These are phyloP conservation scores for Geranomyces michiganensis DNA, from an alignment of 192 early-diverging fungal genomes.

Conservation along the genomic window DNA sequence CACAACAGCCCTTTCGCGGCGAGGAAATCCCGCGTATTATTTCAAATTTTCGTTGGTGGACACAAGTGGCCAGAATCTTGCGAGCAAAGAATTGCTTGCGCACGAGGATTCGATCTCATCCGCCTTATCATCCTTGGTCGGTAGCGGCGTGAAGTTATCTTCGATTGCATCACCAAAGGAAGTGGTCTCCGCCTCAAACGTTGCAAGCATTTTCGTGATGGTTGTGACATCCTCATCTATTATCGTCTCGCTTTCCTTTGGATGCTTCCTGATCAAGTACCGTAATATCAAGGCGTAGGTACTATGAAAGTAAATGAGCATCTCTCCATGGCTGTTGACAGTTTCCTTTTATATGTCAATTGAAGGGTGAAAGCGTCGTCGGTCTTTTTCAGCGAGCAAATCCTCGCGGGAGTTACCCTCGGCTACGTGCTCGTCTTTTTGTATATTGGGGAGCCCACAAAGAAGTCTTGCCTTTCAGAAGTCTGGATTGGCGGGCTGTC, in stretches of 20 bases:
- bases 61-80: conserved; percentile 4
- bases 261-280: not conserved
- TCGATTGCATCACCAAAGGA: not conserved
- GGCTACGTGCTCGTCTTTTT: conserved; percentile 22
- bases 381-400: conserved; percentile 15
- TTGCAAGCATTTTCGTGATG: conserved; percentile 3
- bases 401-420: conserved; percentile 7
- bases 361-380: conserved; percentile 25
- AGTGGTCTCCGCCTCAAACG: not conserved
- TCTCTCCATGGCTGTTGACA: not conserved
- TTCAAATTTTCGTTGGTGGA: conserved; percentile 15
- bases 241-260: not conserved
- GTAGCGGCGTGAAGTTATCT: not conserved
- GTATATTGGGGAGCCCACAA: conserved; percentile 24
- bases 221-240: conserved; percentile 10
- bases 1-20: not conserved
- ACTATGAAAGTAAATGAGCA: no score
- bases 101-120: not conserved
- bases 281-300: not conserved
- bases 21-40: not conserved
- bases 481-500: conserved; percentile 28
- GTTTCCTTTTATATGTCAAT: not conserved
- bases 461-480: conserved; percentile 22
- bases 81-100: not conserved
- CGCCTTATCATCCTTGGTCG: not conserved